These are phyloP conservation scores for Aspergillus diversus DNA, from an alignment of 495 filamentous ascomycete species.

Conservation along the genomic window DNA sequence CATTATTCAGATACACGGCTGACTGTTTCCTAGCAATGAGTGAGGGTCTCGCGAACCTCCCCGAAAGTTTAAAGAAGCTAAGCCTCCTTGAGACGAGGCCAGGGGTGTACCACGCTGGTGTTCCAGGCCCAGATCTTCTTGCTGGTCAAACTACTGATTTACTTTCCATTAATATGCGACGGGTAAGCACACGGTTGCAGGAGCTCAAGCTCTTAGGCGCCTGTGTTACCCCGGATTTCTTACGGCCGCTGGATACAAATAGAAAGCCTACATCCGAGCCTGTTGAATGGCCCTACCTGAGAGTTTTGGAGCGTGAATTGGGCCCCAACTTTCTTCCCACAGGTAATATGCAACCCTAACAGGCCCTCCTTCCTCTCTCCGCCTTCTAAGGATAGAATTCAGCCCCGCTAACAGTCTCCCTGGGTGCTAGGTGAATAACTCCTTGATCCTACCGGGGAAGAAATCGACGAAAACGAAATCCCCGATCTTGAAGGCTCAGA, in stretches of 20 bases:
- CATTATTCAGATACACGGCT: no score
- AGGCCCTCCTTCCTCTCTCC: neutral
- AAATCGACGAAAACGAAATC: neutral
- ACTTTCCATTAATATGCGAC: neutral
- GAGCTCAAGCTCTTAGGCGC: neutral
- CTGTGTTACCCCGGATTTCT: neutral
- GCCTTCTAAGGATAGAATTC: neutral
- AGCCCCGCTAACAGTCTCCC: neutral
- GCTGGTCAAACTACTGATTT: neutral
- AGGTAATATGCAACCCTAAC: neutral
- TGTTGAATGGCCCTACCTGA: neutral
- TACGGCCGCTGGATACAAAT: neutral
- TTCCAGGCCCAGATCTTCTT: neutral
- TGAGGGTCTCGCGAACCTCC: neutral
- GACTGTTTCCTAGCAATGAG: neutral
- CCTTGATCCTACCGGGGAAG: neutral
- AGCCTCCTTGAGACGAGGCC: no score
- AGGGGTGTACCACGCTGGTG: neutral
- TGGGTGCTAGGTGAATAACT: neutral
- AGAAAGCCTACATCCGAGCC: neutral
- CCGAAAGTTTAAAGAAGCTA: neutral
- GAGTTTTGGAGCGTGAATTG: neutral
- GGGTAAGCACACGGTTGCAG: neutral
- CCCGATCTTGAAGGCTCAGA: neutral
- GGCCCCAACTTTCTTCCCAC: neutral